Evolutionary conservation across 169 alveolate species (phyloP), one percentile per base, ranked within the genome.

Genomic region (Prorocentrum cordatum): DNA sequence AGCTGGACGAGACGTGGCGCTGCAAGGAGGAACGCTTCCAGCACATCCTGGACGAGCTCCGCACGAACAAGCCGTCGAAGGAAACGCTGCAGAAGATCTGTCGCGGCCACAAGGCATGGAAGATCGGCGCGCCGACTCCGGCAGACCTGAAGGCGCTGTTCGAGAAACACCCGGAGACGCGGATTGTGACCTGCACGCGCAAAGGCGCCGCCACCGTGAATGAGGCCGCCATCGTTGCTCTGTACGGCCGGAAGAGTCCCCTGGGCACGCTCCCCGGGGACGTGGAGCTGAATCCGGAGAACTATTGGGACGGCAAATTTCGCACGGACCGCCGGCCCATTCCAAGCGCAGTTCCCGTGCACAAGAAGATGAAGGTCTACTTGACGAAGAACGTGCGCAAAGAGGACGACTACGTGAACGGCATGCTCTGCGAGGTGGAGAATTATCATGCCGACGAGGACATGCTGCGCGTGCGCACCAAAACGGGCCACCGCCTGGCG

Each of bases 51-150:
- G 38, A 50, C 27, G 6, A 24, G 22, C 61, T 75, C 38, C 72
- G 87, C n/a, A 50, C 72, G 16, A 42, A 36, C 2, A 33, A 33
- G 20, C 87, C 87, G 14, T 33, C 47, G 47, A 39, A 26, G 73
- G 24, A 58, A 14, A 59, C 33, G 73, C 64, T 77, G 71, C 27
- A 50, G 70, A 39, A 59, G 39, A 77, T 77, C 14, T n/a, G 36
- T 2, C 47, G 73, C 1, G 45, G 61, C 9, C 87, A 24, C 31
- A 61, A 73, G 6, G 87, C 87, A 1, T 77, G 87, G 87, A 77
- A 22, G 62, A 77, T 27, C 45, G 20, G 31, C 45, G 45, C 33
- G 26, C 87, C 87, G 32, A 58, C 32, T 3, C 73, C 62, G 39
- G 54, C 16, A 24, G 73, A 77, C 73, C 24, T 77, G 35, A 18